Evolutionary conservation across 257 asterid genomes (phyloP), one percentile per base, ranked within the genome.

Genomic region (Datura wrightii): DNA sequence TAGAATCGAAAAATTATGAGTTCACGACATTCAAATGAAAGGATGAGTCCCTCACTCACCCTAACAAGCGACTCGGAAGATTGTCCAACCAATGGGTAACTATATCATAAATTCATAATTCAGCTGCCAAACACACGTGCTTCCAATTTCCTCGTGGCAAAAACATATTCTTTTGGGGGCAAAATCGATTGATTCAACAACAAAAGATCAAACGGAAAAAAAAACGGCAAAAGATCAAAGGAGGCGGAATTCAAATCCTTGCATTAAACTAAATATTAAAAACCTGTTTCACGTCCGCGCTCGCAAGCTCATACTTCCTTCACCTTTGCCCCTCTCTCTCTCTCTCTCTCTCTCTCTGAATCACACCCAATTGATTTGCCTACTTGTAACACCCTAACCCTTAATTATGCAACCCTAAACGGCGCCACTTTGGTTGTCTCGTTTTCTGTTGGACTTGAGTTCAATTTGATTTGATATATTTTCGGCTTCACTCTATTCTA

Each of bases 211-310:
- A 19, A 74, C 19, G 80, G 80, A 8, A 18, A 42, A 42, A 41
- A 11, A 46, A 85, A 37, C 41, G 14, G 48, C 41, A 72, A 59
- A 34, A 8, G 13, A 82, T 46, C 8, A 67, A 54, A 85, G 46
- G 66, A 86, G 80, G 85, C 92, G 96, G 95, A 92, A 79, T 85
- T 88, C 92, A 91, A 90, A 87, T 66, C 89, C 62, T 48, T 42
- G 53, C 59, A 87, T 85, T 84, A 87, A 91, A 18, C 86, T 86
- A 58, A 85, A 80, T 82, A 81, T 24, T 24, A 86, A 59, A 55
- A 79, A 83, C 72, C 24, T 15, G 41, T 87, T 89, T 91, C 95
- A 93, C 89, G 91, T 93, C 96, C 96, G 96, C 89, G 2, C 54
- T 48, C 63, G 24, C 82, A 53, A 78, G 46, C 85, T 66, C 88